Evolutionary conservation across 176 grass and related monocot genomes (phyloP), one percentile per base, ranked within the genome.

Genomic region (Saccharum spontaneum): DNA sequence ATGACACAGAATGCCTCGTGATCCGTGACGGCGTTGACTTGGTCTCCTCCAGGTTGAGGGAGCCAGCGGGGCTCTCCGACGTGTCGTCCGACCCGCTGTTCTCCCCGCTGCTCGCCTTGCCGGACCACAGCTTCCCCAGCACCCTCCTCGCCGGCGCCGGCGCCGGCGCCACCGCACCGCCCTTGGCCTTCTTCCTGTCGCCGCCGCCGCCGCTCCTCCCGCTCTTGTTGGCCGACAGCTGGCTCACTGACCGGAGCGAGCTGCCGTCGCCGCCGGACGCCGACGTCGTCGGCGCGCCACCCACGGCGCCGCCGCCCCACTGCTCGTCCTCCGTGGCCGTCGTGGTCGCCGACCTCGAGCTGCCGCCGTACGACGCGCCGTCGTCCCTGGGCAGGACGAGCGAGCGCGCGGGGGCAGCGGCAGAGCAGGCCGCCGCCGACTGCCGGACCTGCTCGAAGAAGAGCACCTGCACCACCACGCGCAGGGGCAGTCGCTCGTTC

Each of bases 381-480:
- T 96, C 91, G 65, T 94, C 97, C 18, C 76, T 84, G 38, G 90
- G 90, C 16, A 90, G 82, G 16, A 90, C 82, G 17, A 96, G 76
- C 2, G 87, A 80, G 23, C 79, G 45, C 1, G 39, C 66, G 6
- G n/a, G 37, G 3, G 20, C 76, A 6, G 59, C 18, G 2, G 46
- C 34, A 13, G 45, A 12, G 20, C 89, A 18, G 39, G 86, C 79
- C 20, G 78, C 49, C 14, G 71, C 39, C 3, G 88, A 72, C 11
- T 90, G 74, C 20, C 89, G 83, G 76, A 96, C 30, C 79, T 96
- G 97, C 86, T 96, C 86, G 49, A 96, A 99, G 88, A 96, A 99
- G 77, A 99, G 93, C 50, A 96, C 91, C 89, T 94, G 97, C 71
- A 99, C 97, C 17, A 99, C 97, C 10, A 99, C 72, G 17, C 97